Evolutionary conservation across 805 yeast species (phyloP).

Genomic region (Teunomyces stri): DNA sequence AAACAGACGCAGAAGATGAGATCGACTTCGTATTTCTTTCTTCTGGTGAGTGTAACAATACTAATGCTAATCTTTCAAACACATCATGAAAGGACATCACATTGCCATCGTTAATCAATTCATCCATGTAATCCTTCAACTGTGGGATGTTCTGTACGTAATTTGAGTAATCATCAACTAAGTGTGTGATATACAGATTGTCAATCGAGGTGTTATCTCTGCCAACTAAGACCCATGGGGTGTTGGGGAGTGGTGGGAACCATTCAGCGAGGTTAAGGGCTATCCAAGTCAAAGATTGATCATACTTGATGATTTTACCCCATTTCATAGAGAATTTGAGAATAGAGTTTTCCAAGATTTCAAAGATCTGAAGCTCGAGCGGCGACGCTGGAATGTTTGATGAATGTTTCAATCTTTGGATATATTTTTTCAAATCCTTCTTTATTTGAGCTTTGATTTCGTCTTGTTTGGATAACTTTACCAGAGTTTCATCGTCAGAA

Average conservation of each 20-base stretch:
- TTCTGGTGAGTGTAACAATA: constrained; percentile 72
- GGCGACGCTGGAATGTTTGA: constrained; percentile 30
- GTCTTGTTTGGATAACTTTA: constrained; percentile 11
- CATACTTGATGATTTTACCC: constrained; percentile 76
- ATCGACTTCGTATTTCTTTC: constrained; percentile 17
- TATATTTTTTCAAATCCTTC: constrained; percentile 61
- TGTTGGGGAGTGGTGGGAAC: constrained; percentile 64
- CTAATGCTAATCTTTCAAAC: constrained; percentile 73
- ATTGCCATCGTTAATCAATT: constrained; percentile 22
- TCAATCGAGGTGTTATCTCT: constrained; percentile 37
- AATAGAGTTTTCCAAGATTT: constrained; percentile 58
- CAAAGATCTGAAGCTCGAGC: constrained; percentile 53
- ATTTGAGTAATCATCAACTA: constrained; percentile 38
- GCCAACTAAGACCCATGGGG: constrained; percentile 55
- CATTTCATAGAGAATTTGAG: constrained; percentile 67
- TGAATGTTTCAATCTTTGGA: constrained; percentile 42
- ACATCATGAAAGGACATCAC: constrained; percentile 60
- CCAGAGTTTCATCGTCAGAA: background rate
- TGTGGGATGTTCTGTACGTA: constrained; percentile 33
- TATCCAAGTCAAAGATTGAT: constrained; percentile 81
- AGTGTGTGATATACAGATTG: constrained; percentile 28
- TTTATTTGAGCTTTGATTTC: constrained; percentile 38
- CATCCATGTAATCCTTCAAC: constrained; percentile 20
- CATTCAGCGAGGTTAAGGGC: constrained; percentile 88
- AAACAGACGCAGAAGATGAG: background rate